Base-by-base conservation (phyloP, 139 green algal genomes). In the Chloropicon primus region DNA sequence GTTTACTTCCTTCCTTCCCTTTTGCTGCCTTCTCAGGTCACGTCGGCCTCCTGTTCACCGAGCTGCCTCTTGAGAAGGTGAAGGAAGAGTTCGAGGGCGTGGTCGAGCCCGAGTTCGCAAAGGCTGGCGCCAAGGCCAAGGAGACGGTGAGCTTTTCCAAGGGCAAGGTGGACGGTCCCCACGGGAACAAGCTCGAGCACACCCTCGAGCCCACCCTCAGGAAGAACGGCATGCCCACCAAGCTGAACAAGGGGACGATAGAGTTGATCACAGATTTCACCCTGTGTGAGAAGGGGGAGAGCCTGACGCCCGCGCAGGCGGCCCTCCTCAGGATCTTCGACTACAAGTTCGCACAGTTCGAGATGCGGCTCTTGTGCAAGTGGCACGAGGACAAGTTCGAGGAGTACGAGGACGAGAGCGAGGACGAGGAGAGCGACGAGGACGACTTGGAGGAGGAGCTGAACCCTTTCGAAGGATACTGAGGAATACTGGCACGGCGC, bases 121-220 rank as follows among this genome's bases (percentile, higher is more conserved):
- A 94, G 0, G 88, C 89, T 0, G 94, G 94, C 28, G 78, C 79
- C 21, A 80, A 76, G 5, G 94, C 94, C 10, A 91, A 85, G 17
- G 82, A 91, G 24, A 88, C 90, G 76, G 94, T 97, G 73, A 80
- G 71, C 1, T 74, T 92, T 24, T 22, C 77, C 2, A 90, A 89
- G 21, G 96, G 96, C 1, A 89, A 93, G 0, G 81, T 99, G 53
- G 80, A 82, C 2, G 86, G 88, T 1, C 85, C 87, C 21, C 74
- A 80, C 23, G 94, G 89, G 24, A 76, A 83, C 21, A 89, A 90
- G 2, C 85, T 98, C 73, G 83, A 85, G 23, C 96, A 99, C 88
- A 98, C 96, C 3, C 76, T 98, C 77, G 96, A 99, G 86, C 93
- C 94, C 1, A 83, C 85, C 26, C 88, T 99, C 77, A 86, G 96